phyloP scores from a whole-genome alignment of 108 stramenopile genomes.

The Cafeteria roenbergensis region DNA sequence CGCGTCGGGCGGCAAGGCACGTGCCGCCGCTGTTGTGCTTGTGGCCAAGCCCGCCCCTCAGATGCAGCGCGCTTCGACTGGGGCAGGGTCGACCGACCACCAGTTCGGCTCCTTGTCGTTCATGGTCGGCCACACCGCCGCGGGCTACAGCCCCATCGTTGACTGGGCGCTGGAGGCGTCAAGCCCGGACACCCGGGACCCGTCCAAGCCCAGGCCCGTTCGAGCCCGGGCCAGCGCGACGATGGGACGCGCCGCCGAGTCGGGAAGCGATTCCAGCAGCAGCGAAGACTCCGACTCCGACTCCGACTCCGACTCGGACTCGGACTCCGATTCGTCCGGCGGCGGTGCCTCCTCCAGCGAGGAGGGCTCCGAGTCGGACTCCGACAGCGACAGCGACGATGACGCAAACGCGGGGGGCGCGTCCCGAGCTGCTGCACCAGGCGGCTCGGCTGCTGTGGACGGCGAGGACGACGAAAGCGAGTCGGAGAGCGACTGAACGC shows the following conservation, averaged over 20 bases:
- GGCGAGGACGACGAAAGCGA: no score
- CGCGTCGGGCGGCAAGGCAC: background rate
- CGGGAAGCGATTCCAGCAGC: background rate
- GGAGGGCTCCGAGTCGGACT: background rate
- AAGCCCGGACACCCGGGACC: constrained; percentile 56
- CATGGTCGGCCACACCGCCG: constrained; percentile 26
- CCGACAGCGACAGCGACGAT: constrained; percentile 18
- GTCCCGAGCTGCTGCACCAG: no score
- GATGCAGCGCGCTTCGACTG: background rate
- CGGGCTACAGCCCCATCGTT: constrained; percentile 57
- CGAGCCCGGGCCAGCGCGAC: constrained; percentile 38
- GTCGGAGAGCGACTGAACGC: no score
- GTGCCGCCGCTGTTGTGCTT: constrained; percentile 7
- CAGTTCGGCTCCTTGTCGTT: constrained; percentile 30
- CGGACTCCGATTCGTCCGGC: constrained; percentile 19
- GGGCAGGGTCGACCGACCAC: constrained; percentile 16
- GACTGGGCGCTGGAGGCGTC: constrained; percentile 57
- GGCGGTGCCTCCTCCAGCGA: constrained; percentile 27
- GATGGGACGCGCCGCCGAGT: constrained; percentile 8
- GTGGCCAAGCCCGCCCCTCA: constrained; percentile 27
- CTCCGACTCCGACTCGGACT: constrained; percentile 18
- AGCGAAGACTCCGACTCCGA: constrained; percentile 25
- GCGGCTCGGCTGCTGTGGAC: no score
- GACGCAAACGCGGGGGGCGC: constrained; percentile 24
- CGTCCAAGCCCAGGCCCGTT: no score